Evolutionary conservation across 176 grass and related monocot species (phyloP), one percentile per base, ranked within the genome.

Genomic region (bread wheat (Triticum aestivum)): DNA sequence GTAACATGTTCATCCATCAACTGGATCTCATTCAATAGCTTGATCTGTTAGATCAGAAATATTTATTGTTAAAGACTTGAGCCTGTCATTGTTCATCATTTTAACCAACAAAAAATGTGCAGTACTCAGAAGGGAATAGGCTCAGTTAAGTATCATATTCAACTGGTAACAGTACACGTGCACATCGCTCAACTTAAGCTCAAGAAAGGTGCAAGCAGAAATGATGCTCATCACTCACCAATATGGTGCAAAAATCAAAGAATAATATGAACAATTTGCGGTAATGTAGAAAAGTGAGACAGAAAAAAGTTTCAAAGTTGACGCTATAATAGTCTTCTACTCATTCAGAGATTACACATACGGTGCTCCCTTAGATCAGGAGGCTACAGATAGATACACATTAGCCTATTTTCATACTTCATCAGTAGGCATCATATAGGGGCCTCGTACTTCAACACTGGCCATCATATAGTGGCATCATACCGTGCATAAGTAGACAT

Each of bases 341-440:
- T 72, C 35, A 59, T 59, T 59, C 44, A 82, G 78, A 88, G 20
- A 91, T 91, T 88, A 88, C 86, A 91, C 56, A 88, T 81, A 85
- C 45, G 6, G 38, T 47, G 15, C 78, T 78, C 78, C 30, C 33
- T 85, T 59, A n/a, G 61, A 82, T 71, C 56, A 65, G 83, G 83
- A 82, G 38, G 67, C 23, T 59, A 65, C 30, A 54, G 64, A 85
- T 54, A 65, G 54, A 85, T 71, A 72, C 61, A 82, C 71, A 82
- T 82, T 52, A 20, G 24, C 26, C 45, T 76, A 76, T 75, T 49
- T 75, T 70, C 64, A 45, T 75, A 85, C 34, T 86, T 83, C 52
- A 86, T 76, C 69, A 23, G 61, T 69, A 27, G 35, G 49, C 68
- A 80, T 61, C 54, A 35, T 86, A 82, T 13, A 52, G 65, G 41